Evolutionary conservation across 176 grass and related monocot genomes (phyloP), one percentile per base, ranked within the genome.

Genomic region (Oryza officinalis): DNA sequence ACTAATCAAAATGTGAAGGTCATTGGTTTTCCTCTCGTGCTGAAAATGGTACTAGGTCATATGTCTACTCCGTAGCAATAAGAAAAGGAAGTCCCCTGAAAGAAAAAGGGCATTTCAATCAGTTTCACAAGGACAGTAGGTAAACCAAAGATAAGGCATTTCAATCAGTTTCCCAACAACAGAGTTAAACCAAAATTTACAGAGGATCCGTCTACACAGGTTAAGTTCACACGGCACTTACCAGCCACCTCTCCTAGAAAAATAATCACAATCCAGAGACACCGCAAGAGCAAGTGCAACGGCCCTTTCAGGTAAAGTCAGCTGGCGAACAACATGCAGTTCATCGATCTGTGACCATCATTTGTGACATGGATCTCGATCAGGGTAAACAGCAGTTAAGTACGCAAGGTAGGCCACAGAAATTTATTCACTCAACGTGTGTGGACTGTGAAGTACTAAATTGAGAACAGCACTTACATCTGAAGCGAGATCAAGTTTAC

Each of bases 1-100:
- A 32, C 17, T 28, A 50, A 81, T 44, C 71, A 63, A 25, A 69
- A 20, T 5, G 52, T 71, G 11, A 77, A 3, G 47, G 37, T 17
- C 23, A 13, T 30, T 28, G 46, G 8, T 9, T 6, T 28, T 20
- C 37, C 10, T 65, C 20, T 4, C 30, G 46, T 74, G 49, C 13
- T 4, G 60, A 50, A 8, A 67, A 74, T 49, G 79, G 68, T 4
- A 38, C 4, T 38, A 59, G 54, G 25, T 71, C 10, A 0, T 31
- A 59, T 12, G 31, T 37, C 70, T 98, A 98, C 74, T 96, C 96
- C 8, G 91, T 89, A 13, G 88, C 90, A 57, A 98, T 76, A 18
- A 98, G 61, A 66, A 98, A 85, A n/a, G 93, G 93, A 26, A 98
- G 87, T 22, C 93, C 96, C 96, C 96, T 98, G 93, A 82, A 93